phyloP scores from a whole-genome alignment of 2,329 filamentous ascomycete genomes.

The Mollisiaceae sp. region DNA sequence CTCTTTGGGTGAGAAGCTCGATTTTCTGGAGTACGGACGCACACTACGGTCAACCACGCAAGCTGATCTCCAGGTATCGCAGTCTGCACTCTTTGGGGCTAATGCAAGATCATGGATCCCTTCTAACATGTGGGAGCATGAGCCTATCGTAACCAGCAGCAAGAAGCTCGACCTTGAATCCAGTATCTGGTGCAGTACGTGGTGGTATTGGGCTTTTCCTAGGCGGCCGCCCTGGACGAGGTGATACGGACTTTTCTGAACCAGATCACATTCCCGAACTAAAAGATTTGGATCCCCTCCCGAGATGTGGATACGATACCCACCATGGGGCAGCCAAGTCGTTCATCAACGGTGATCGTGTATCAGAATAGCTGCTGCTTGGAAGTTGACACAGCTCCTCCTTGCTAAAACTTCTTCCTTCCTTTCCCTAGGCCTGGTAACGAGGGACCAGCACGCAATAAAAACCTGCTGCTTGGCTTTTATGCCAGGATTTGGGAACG shows the following conservation, averaged over 20 bases:
- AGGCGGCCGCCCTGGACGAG: not conserved
- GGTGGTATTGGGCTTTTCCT: not conserved
- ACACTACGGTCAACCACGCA: slow-evolving; percentile 5
- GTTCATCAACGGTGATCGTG: slow-evolving; percentile 21
- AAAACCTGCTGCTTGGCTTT: slow-evolving; percentile 8
- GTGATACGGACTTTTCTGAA: not conserved
- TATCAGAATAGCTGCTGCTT: slow-evolving; percentile 19
- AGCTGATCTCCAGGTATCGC: slow-evolving; percentile 6
- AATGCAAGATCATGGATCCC: not conserved
- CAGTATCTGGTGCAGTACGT: not conserved
- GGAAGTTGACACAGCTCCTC: not conserved
- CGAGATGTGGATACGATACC: not conserved
- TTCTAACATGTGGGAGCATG: slow-evolving; percentile 5
- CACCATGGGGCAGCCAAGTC: slow-evolving; percentile 10
- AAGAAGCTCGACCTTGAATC: not conserved
- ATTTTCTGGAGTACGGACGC: slow-evolving; percentile 5
- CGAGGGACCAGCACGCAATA: not conserved
- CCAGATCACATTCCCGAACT: not conserved
- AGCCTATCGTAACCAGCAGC: not conserved
- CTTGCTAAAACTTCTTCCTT: slow-evolving; percentile 1
- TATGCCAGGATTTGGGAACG: slow-evolving; percentile 5
- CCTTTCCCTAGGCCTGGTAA: not conserved
- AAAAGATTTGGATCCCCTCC: not conserved
- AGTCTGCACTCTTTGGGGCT: slow-evolving; percentile 9
- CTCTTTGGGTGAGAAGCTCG: not conserved